These are phyloP conservation scores for Monilinia vaccinii-corymbosi DNA, from an alignment of 2,329 filamentous ascomycete species.

Conservation along the genomic window DNA sequence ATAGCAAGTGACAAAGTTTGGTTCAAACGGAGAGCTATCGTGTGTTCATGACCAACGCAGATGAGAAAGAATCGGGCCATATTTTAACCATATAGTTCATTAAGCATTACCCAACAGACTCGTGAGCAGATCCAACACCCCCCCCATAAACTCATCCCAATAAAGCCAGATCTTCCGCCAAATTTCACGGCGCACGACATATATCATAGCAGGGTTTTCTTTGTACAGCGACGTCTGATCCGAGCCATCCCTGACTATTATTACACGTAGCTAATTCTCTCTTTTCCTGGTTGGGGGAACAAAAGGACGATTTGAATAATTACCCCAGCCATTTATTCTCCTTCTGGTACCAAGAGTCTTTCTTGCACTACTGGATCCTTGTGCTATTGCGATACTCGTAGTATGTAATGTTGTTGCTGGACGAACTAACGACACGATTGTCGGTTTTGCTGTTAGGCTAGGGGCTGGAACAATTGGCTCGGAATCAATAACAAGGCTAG, in stretches of 20 bases:
- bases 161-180: background rate
- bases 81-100: background rate
- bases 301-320: slow-evolving; percentile 22
- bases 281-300: slow-evolving; percentile 23
- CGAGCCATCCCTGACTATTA: background rate
- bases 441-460: slow-evolving; percentile 15
- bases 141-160: background rate
- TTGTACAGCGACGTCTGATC: background rate
- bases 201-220: background rate
- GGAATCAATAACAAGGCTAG: slow-evolving; percentile 5
- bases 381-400: slow-evolving; percentile 21
- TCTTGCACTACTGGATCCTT: slow-evolving; percentile 21
- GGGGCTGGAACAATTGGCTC: slow-evolving; percentile 4
- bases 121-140: background rate
- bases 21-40: background rate
- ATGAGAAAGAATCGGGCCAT: background rate
- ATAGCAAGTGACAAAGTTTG: background rate
- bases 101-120: background rate
- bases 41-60: background rate
- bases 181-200: background rate
- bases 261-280: background rate
- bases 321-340: slow-evolving; percentile 40
- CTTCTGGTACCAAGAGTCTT: slow-evolving; percentile 41
- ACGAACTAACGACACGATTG: slow-evolving; percentile 21
- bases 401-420: slow-evolving; percentile 20